Evolutionary conservation across 192 early-diverging fungal genomes (phyloP).

Genomic region (Coemansia sp.): DNA sequence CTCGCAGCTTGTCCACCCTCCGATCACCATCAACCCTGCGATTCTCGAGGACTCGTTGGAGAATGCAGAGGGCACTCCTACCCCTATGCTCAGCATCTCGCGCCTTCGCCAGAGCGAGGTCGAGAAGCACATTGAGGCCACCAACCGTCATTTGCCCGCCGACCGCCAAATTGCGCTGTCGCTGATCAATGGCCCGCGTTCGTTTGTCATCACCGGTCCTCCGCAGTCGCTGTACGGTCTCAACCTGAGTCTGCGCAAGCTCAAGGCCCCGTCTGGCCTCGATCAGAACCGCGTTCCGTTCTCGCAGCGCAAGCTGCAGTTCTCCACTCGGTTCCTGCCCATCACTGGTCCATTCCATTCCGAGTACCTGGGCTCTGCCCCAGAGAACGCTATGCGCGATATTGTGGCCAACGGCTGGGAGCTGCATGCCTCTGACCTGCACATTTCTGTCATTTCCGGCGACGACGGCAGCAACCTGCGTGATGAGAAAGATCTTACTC

Average conservation of each 20-base stretch:
- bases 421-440: slow-evolving; percentile 67
- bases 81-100: slow-evolving; percentile 89
- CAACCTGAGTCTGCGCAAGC: slow-evolving; percentile 86
- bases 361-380: slow-evolving; percentile 70
- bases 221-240: slow-evolving; percentile 91
- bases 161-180: slow-evolving; percentile 85
- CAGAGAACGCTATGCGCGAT: slow-evolving; percentile 68
- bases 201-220: slow-evolving; percentile 86
- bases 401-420: slow-evolving; percentile 63
- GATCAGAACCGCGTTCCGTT: slow-evolving; percentile 89
- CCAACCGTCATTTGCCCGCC: slow-evolving; percentile 81
- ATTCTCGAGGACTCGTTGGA: slow-evolving; percentile 87
- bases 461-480: slow-evolving; percentile 79
- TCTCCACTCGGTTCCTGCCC: slow-evolving; percentile 89
- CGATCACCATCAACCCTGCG: slow-evolving; percentile 79
- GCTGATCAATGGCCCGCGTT: slow-evolving; percentile 88
- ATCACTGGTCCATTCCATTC: slow-evolving; percentile 93
- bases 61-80: slow-evolving; percentile 89
- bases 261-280: slow-evolving; percentile 81
- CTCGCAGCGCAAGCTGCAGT: slow-evolving; percentile 89
- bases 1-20: slow-evolving; percentile 78
- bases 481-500: slow-evolving; percentile 61
- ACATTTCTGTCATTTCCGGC: slow-evolving; percentile 78
- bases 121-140: slow-evolving; percentile 79
- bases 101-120: slow-evolving; percentile 83